Percentiles rank a stretch among this genome's conserved stretches.
phyloP scores from a whole-genome alignment of 306 rosid species.

The Canavalia ensiformis region DNA sequence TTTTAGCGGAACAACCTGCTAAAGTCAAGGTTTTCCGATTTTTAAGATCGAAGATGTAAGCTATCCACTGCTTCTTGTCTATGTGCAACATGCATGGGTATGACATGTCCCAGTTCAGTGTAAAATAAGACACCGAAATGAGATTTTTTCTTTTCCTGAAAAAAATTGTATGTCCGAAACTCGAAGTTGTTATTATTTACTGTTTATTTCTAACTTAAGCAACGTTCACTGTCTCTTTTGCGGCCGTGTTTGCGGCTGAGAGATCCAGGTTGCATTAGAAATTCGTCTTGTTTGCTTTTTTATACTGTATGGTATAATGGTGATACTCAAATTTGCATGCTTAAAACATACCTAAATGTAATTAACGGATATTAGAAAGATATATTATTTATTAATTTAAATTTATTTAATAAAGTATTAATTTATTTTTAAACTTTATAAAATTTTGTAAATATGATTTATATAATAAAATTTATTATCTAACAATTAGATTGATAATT shows the following conservation, averaged over 20 bases:
- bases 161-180: not conserved
- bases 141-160: too few relatives aligned
- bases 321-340: too few relatives aligned
- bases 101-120: not conserved
- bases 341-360: too few relatives aligned
- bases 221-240: not conserved
- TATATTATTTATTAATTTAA: too few relatives aligned
- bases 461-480: too few relatives aligned
- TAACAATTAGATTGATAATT: too few relatives aligned
- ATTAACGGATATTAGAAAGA: too few relatives aligned
- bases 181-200: not conserved
- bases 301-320: too few relatives aligned
- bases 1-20: not conserved
- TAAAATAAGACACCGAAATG: not conserved
- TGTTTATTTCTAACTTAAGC: not conserved
- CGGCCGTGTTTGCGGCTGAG: not conserved
- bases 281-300: not conserved
- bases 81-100: not conserved
- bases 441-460: too few relatives aligned
- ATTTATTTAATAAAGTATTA: too few relatives aligned
- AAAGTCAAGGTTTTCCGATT: not conserved
- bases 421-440: too few relatives aligned
- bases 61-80: not conserved
- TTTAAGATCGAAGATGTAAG: too few relatives aligned
- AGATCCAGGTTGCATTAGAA: not conserved